These are phyloP conservation scores for Collybia nuda DNA, from an alignment of 768 basidiomycete genomes.

Conservation along the genomic window DNA sequence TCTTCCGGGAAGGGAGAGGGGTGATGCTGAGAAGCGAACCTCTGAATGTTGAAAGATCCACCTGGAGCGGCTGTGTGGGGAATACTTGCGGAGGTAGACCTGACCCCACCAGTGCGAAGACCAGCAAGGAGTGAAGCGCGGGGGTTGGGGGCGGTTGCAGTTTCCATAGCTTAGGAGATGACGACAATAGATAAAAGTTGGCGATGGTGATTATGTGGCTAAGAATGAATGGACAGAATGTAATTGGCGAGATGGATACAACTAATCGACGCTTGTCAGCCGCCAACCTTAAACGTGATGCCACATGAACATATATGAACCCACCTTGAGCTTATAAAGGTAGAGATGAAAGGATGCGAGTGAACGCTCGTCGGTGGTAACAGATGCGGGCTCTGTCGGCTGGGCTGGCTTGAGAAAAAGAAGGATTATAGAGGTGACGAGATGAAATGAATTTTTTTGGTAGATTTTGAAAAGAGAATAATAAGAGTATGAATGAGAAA, in stretches of 20 bases:
- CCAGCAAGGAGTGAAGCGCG: conserved; percentile 87
- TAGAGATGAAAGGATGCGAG: conserved; percentile 16
- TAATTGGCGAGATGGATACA: conserved; percentile 31
- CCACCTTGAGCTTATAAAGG: conserved; percentile 5
- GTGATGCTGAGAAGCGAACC: conserved; percentile 48
- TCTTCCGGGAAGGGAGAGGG: conserved; percentile 45
- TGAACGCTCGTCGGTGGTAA: conserved; percentile 17
- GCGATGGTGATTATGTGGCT: conserved; percentile 22
- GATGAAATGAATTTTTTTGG: conserved; percentile 13
- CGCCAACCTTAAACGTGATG: conserved; percentile 13
- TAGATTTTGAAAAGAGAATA: conserved; percentile 18
- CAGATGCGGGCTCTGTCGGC: conserved; percentile 14
- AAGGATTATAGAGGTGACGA: conserved; percentile 23
- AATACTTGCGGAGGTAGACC: conserved; percentile 59
- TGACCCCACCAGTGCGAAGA: conserved; percentile 88
- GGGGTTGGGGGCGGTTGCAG: conserved; percentile 43
- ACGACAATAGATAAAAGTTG: conserved; percentile 29
- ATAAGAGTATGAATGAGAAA: conserved; percentile 17
- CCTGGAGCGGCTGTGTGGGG: conserved; percentile 72
- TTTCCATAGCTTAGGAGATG: conserved; percentile 40
- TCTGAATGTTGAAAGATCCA: conserved; percentile 63
- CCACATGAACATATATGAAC: neutral
- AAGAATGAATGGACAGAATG: conserved; percentile 37
- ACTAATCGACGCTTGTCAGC: conserved; percentile 18
- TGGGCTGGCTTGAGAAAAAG: conserved; percentile 11